Evolutionary conservation across 345 rosid genomes (phyloP).

Genomic region (Moricandia moricandioides): DNA sequence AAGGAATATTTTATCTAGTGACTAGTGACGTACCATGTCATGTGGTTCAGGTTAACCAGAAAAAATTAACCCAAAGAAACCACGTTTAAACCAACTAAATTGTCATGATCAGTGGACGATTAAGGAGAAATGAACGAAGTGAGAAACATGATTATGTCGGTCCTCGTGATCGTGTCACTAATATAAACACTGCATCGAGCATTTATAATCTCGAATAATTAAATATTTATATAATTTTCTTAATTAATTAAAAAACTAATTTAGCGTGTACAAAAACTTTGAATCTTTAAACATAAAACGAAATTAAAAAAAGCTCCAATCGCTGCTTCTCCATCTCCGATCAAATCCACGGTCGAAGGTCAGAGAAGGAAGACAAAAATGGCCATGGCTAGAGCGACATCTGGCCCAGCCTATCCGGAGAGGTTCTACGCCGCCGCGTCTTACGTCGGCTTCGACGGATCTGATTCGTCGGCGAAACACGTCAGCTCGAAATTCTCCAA

Average conservation of each 20-base stretch:
- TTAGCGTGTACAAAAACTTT: neutral
- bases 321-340: slow-evolving; percentile 33
- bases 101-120: neutral
- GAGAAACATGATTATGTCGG: neutral
- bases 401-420: slow-evolving; percentile 96
- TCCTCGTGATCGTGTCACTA: slow-evolving; percentile 22
- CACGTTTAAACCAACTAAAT: neutral
- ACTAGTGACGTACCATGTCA: neutral
- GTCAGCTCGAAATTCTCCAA: slow-evolving; percentile 71
- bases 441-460: slow-evolving; percentile 87
- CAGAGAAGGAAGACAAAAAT: slow-evolving; percentile 25
- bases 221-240: neutral
- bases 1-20: neutral
- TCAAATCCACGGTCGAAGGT: slow-evolving; percentile 30
- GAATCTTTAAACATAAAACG: slow-evolving; percentile 23
- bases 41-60: neutral
- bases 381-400: slow-evolving; percentile 83
- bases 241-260: neutral
- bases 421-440: slow-evolving; percentile 95
- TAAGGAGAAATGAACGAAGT: neutral
- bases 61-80: neutral
- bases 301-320: slow-evolving; percentile 19
- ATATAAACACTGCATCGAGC: slow-evolving; percentile 22
- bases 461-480: slow-evolving; percentile 50
- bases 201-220: neutral